These are phyloP conservation scores for Elsinoe arachidis DNA, from an alignment of 2,329 filamentous ascomycete genomes.

Conservation along the genomic window DNA sequence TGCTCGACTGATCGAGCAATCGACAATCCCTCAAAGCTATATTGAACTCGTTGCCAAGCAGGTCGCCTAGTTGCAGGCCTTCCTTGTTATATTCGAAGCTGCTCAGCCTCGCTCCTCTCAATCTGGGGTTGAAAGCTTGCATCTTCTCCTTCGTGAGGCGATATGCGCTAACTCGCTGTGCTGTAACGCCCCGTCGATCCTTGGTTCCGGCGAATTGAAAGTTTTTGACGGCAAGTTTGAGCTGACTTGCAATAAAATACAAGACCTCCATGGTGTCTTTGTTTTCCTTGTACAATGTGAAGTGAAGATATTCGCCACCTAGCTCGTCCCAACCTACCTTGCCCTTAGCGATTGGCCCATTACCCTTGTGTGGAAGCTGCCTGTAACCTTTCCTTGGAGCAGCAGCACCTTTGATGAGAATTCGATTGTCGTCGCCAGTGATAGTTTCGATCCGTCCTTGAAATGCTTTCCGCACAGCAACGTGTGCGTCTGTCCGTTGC, in stretches of 20 bases:
- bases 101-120: slow-evolving; percentile 52
- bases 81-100: slow-evolving; percentile 70
- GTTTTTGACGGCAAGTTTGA: slow-evolving; percentile 59
- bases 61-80: slow-evolving; percentile 71
- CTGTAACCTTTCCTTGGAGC: slow-evolving; percentile 20
- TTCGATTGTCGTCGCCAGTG: slow-evolving; percentile 62
- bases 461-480: slow-evolving; percentile 68
- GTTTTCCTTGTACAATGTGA: slow-evolving; percentile 93
- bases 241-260: slow-evolving; percentile 62
- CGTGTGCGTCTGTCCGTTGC: slow-evolving; percentile 54
- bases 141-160: slow-evolving; percentile 55
- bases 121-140: slow-evolving; percentile 50
- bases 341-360: slow-evolving; percentile 25
- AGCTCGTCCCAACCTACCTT: slow-evolving; percentile 55
- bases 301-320: slow-evolving; percentile 76
- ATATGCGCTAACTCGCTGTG: slow-evolving; percentile 66
- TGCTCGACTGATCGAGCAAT: slow-evolving; percentile 40
- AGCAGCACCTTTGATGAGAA: slow-evolving; percentile 46
- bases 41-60: slow-evolving; percentile 83
- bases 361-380: slow-evolving; percentile 6
- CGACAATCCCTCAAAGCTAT: slow-evolving; percentile 83
- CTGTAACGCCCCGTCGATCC: slow-evolving; percentile 77
- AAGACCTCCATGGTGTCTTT: slow-evolving; percentile 92
- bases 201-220: slow-evolving; percentile 86
- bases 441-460: slow-evolving; percentile 66